Conservation (phyloP, 2,329 filamentous ascomycete species). For the Monosporascus sp. region DNA sequence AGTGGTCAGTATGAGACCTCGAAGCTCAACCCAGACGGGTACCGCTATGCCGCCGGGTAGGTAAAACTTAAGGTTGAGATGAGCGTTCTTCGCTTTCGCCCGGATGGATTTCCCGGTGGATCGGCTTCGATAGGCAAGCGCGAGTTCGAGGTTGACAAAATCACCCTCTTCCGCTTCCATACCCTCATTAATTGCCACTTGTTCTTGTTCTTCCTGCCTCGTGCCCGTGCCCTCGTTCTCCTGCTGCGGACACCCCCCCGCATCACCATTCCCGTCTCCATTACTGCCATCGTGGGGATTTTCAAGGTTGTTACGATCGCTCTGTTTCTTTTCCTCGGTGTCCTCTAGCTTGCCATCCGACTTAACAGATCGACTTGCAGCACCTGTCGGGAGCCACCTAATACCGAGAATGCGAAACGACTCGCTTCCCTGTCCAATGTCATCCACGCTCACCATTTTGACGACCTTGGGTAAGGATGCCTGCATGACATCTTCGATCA, state of each 20-base stretch:
- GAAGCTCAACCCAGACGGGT: conserved; percentile 70
- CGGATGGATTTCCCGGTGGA: conserved; percentile 55
- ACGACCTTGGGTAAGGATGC: conserved; percentile 64
- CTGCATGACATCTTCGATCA: conserved; percentile 76
- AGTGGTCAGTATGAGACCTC: conserved; percentile 65
- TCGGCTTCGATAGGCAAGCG: conserved; percentile 65
- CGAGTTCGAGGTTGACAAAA: conserved; percentile 72
- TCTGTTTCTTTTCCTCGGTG: conserved; percentile 33
- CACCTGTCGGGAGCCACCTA: conserved; percentile 66
- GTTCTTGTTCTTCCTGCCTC: conserved; percentile 32
- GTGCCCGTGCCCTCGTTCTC: conserved; percentile 24
- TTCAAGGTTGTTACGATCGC: conserved; percentile 44
- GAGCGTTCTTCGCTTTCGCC: conserved; percentile 64
- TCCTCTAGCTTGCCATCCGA: conserved; percentile 52
- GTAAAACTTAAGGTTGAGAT: conserved; percentile 68
- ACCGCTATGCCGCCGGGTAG: conserved; percentile 49
- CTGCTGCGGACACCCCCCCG: conserved; percentile 26
- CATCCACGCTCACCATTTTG: conserved; percentile 70
- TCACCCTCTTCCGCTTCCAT: conserved; percentile 75
- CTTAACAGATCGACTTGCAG: conserved; percentile 57
- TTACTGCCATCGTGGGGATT: conserved; percentile 20
- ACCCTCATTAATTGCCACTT: conserved; percentile 42
- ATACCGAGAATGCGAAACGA: conserved; percentile 65
- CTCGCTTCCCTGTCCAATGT: conserved; percentile 71
- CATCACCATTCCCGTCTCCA: conserved; percentile 24